Evolutionary conservation across 1,139 yeast genomes (phyloP), one percentile per base, ranked within the genome.

Genomic region (Starmera stellimalicola): DNA sequence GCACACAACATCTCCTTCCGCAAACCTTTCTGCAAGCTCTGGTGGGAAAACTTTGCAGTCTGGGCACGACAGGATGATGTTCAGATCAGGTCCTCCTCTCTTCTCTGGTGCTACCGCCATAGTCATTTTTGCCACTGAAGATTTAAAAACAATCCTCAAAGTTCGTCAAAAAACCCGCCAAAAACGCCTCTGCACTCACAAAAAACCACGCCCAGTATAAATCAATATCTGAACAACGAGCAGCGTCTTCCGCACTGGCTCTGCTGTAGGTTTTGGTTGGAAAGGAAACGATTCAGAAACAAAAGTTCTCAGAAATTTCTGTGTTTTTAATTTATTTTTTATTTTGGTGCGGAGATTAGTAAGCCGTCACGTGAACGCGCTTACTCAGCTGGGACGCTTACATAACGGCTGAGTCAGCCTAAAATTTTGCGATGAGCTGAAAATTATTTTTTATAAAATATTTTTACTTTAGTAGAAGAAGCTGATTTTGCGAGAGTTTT

Each of bases 1-100:
- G 63, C 98, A 91, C 16, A 91, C 96, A 51, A 91, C 87, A 58
- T 91, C 98, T 19, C 98, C 98, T 58, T 91, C 97, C 48, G 94
- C 81, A 52, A 88, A 93, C 48, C 97, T 67, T 62, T 91, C 98
- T 26, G 88, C 84, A 45, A 91, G 69, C 52, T 91, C 95, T 3
- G 98, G 98, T 15, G 98, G 98, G 52, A 77, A 83, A 30, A 82
- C 88, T 54, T 85, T 82, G 60, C 98, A 91, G 53, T 91, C 98
- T 3, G 97, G 97, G 56, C 98, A 91, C 20, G 91, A 79, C 45
- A 91, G 68, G 16, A 87, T 84, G 46, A 91, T 88, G 56, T 85
- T 88, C 52, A 91, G 68, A 62, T 91, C 81, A 14, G 83, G 84
- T 12, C 82, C 83, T 35, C 51, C 59, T 40, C 57, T 57, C 31